Evolutionary conservation across 768 basidiomycete genomes (phyloP), one percentile per base, ranked within the genome.

Genomic region (Pleurotus djamor): DNA sequence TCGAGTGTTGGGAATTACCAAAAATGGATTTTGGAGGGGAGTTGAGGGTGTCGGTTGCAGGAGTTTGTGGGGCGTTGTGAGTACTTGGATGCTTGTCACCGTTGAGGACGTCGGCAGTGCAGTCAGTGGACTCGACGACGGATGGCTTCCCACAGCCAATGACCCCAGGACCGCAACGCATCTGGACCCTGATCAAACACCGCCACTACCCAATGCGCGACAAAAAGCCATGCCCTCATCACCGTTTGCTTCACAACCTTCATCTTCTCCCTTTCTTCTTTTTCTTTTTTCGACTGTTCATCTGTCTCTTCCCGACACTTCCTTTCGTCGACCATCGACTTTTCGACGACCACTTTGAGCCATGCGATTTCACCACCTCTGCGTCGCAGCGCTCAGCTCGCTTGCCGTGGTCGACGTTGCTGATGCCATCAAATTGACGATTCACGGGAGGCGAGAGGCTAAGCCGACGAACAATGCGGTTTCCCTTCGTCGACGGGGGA

Each of bases 351-450:
- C 45, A n/a, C 45, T 21, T 37, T 28, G 21, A 17, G 32, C 14
- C 32, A 58, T 58, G 57, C 44, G 48, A 32, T 58, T 58, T 17
- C 38, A 17, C 6, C 48, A 48, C 34, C 47, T 58, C 21, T 58
- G 44, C 33, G n/a, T 48, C 6, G 13, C 35, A 8, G 44, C 57
- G 34, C 45, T 58, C 47, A 35, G 32, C 57, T 57, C 55, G 17
- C 5, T 56, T 14, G 41, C 54, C 9, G 16, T 56, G 13, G 54
- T 21, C 16, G 54, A 56, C 33, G 41, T 56, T 38, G 54, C 44
- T 41, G 37, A 56, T 56, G 57, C 57, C 45, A 48, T 58, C 32
- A 58, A 48, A 17, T 34, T 58, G 43, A 45, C 41, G 6, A 48
- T 33, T n/a, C 45, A 48, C 37, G 45, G 32, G 45, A 21, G 36